A percentile compares a stretch with the other conserved stretches of the same genome.
Evolutionary conservation across 495 filamentous ascomycete genomes (phyloP).

Genomic region (Pseudevernia furfuracea): DNA sequence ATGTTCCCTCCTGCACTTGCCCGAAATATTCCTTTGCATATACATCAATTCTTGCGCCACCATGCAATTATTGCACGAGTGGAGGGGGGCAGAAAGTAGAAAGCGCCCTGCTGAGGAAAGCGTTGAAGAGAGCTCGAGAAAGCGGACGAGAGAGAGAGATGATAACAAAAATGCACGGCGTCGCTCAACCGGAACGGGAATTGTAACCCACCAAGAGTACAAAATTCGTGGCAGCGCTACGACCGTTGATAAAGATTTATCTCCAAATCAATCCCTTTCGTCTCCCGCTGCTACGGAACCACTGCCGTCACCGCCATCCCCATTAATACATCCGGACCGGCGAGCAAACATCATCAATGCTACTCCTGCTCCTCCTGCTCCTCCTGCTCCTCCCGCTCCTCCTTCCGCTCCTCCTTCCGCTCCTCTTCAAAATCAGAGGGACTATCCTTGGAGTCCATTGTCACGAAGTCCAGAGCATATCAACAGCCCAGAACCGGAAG

Average conservation of each 20-base stretch:
- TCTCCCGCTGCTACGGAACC: not conserved
- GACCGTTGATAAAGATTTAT: not conserved
- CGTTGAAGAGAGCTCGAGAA: not conserved
- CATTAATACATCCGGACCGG: constrained; percentile 1
- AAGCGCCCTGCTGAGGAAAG: not conserved
- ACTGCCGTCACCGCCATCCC: not conserved
- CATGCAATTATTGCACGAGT: not conserved
- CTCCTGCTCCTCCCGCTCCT: not conserved
- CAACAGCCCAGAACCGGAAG: not conserved
- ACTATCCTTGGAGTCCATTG: not conserved
- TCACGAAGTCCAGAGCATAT: constrained; percentile 7
- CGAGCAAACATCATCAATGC: not conserved
- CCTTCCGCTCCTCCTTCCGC: not conserved
- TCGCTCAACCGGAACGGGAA: not conserved
- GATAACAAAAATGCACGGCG: not conserved
- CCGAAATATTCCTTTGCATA: no score
- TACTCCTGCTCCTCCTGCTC: not conserved
- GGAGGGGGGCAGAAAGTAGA: not conserved
- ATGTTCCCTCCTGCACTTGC: not conserved
- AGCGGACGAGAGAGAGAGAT: not conserved
- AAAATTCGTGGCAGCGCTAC: not conserved
- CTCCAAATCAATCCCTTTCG: not conserved
- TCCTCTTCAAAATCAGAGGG: not conserved
- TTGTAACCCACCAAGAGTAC: not conserved
- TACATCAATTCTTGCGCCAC: no score